Percentiles rank a stretch among this genome's conserved stretches.
These are phyloP conservation scores for Euphorbia tirucalli DNA, from an alignment of 345 rosid genomes.

Conservation along the genomic window DNA sequence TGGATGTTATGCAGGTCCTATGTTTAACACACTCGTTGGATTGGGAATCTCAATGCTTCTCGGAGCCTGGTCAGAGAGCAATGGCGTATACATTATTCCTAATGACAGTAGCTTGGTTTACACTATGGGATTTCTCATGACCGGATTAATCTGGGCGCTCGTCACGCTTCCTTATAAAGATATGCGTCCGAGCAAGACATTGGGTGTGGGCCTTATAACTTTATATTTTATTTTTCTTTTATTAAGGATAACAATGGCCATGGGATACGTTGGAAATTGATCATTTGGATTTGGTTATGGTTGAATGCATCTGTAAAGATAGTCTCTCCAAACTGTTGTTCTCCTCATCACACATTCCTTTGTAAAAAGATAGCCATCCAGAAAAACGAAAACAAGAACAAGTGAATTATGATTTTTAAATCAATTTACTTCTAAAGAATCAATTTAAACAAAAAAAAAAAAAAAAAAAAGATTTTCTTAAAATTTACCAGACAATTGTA, in stretches of 20 bases:
- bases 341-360: background rate
- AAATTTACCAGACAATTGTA: no score
- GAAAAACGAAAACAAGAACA: no score
- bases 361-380: no score
- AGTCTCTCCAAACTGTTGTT: background rate
- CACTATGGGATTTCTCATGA: slow-evolving; percentile 68
- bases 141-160: slow-evolving; percentile 62
- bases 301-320: background rate
- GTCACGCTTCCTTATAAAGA: slow-evolving; percentile 55
- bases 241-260: slow-evolving; percentile 30
- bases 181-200: slow-evolving; percentile 65
- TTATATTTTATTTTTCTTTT: slow-evolving; percentile 41
- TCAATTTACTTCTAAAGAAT: no score
- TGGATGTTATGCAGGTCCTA: slow-evolving; percentile 94
- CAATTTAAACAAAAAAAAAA: no score
- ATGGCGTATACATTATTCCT: slow-evolving; percentile 49
- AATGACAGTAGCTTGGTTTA: slow-evolving; percentile 54
- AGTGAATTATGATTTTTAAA: no score
- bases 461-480: no score
- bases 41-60: slow-evolving; percentile 70
- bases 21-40: slow-evolving; percentile 85
- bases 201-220: slow-evolving; percentile 48
- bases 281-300: background rate
- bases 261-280: slow-evolving; percentile 17
- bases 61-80: slow-evolving; percentile 66